Conservation (phyloP, 768 basidiomycete genomes). For the Gloeostereum incarnatum region DNA sequence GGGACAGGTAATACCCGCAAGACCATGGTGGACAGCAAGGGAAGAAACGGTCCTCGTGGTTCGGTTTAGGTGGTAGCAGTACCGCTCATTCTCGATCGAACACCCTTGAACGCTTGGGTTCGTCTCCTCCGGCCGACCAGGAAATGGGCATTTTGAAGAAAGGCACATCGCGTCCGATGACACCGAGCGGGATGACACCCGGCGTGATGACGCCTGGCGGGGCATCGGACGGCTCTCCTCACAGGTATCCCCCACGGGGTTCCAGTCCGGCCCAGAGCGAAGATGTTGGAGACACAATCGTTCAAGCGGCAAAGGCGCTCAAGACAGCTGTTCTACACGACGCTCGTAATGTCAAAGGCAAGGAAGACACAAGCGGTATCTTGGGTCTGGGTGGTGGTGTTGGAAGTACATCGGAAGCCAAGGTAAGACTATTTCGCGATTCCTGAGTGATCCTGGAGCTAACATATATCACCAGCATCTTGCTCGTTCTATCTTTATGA, state of each 20-base stretch:
- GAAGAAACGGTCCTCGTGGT: conserved; percentile 10
- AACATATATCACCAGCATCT: conserved; percentile 36
- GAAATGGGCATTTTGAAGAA: conserved; percentile 9
- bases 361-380: conserved; percentile 17
- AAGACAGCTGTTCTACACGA: conserved; percentile 70
- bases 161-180: conserved; percentile 6
- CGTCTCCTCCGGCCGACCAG: conserved; percentile 3
- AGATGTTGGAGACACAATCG: conserved; percentile 30
- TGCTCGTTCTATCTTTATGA: conserved; percentile 55
- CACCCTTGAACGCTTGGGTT: not conserved
- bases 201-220: conserved; percentile 8
- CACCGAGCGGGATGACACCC: no score
- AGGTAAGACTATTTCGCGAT: conserved; percentile 25
- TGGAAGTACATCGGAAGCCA: conserved; percentile 40
- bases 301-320: conserved; percentile 53
- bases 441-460: not conserved
- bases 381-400: conserved; percentile 4
- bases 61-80: not conserved
- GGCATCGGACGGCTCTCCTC: conserved; percentile 2
- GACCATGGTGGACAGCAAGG: conserved; percentile 5
- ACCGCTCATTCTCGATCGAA: no score
- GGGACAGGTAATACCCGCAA: conserved; percentile 18
- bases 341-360: conserved; percentile 58
- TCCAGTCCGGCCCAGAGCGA: conserved; percentile 16
- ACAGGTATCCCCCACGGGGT: conserved; percentile 8